Conservation (phyloP, 768 basidiomycete genomes). For the Plicaturopsis crispa region DNA sequence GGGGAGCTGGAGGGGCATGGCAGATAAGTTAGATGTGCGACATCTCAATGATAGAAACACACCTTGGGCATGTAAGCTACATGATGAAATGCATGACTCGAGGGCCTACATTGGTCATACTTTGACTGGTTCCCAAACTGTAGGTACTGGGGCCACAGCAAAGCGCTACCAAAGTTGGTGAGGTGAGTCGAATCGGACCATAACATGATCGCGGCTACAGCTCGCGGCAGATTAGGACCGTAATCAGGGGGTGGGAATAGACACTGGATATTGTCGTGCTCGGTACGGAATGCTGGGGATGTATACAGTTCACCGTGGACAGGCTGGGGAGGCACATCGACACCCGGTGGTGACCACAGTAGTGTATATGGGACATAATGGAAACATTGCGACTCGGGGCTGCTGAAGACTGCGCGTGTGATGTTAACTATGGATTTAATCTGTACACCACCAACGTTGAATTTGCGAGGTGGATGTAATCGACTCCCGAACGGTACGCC, state of each 20-base stretch:
- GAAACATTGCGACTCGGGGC: neutral
- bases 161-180: constrained; percentile 11
- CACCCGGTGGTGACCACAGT: neutral
- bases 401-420: neutral
- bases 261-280: neutral
- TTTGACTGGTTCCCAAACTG: constrained; percentile 10
- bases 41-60: neutral
- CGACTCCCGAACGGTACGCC: too few relatives aligned
- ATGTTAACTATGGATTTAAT: neutral
- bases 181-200: constrained; percentile 19
- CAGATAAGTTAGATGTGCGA: neutral
- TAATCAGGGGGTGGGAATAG: constrained; percentile 3
- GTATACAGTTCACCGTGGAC: neutral
- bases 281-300: neutral
- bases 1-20: constrained; percentile 3
- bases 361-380: neutral
- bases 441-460: neutral
- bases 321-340: neutral
- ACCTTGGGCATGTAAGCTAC: constrained; percentile 5
- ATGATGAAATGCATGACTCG: constrained; percentile 4
- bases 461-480: neutral
- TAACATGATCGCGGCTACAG: constrained; percentile 15
- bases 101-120: constrained; percentile 5
- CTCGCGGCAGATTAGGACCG: constrained; percentile 8
- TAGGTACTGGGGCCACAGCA: constrained; percentile 12